These are phyloP conservation scores for Niveomyces coronatus DNA, from an alignment of 2,329 filamentous ascomycete species.

Conservation along the genomic window DNA sequence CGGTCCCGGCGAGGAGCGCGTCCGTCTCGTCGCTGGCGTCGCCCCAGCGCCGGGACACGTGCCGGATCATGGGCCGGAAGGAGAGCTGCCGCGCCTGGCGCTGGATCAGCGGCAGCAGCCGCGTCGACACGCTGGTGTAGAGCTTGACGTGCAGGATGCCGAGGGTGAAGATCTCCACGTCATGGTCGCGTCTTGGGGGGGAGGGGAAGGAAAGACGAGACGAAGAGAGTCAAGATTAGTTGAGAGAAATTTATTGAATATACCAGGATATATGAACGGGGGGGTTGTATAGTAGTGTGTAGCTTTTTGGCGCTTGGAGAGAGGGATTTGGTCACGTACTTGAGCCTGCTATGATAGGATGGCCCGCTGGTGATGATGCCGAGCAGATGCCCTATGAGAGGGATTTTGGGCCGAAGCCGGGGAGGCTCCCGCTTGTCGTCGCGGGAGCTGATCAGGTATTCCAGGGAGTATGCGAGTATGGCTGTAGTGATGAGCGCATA, in stretches of 20 bases:
- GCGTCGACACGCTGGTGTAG: constrained; percentile 18
- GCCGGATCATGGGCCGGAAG: constrained; percentile 20
- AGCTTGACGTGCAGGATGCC: constrained; percentile 19
- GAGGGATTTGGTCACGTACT: constrained; percentile 1
- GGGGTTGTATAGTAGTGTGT: no score
- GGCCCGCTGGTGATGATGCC: constrained; percentile 8
- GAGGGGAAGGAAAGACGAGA: neutral
- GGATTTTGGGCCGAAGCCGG: constrained; percentile 6
- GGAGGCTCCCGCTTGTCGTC: constrained; percentile 9
- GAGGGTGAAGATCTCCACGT: constrained; percentile 19
- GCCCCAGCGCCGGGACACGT: constrained; percentile 7
- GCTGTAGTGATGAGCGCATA: no score
- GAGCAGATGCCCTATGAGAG: constrained; percentile 12
- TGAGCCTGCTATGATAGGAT: constrained; percentile 8
- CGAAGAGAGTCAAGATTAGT: no score
- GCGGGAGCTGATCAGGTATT: no score
- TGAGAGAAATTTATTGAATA: no score
- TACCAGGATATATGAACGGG: no score
- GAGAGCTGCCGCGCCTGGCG: constrained; percentile 15
- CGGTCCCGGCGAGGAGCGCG: constrained; percentile 5
- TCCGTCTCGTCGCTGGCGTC: constrained; percentile 10
- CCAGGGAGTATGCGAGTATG: no score
- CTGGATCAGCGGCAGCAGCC: constrained; percentile 18
- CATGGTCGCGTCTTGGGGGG: neutral
- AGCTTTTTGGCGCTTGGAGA: no score